These are phyloP conservation scores for Ampelocalamus luodianensis DNA, from an alignment of 176 grass and related monocot genomes.

Conservation along the genomic window DNA sequence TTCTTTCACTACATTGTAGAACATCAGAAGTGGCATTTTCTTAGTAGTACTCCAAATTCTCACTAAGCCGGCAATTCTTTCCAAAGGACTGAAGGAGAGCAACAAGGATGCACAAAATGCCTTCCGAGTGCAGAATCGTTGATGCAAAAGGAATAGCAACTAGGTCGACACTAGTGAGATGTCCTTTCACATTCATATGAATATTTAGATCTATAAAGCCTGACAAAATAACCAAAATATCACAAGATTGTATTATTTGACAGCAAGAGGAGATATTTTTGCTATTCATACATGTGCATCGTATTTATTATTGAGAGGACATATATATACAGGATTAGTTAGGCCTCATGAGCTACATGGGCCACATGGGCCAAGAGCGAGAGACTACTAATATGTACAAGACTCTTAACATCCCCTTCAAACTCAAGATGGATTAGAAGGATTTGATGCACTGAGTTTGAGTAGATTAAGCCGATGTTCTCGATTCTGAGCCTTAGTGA, in stretches of 20 bases:
- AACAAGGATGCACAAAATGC: not conserved
- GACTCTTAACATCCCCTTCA: no score
- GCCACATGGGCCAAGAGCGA: no score
- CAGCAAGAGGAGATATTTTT: not conserved
- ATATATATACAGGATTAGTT: no score
- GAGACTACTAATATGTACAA: no score
- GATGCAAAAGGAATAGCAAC: not conserved
- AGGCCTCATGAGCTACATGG: no score
- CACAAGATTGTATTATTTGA: not conserved
- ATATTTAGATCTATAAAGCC: no score
- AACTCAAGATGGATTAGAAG: no score
- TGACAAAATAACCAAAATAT: not conserved
- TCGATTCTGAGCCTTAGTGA: no score
- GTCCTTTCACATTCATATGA: not conserved
- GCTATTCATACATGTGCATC: no score
- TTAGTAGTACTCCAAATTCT: not conserved
- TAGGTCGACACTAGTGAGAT: not conserved
- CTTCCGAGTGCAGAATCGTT: not conserved
- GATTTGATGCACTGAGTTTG: no score
- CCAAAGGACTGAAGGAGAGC: not conserved
- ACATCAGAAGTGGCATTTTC: not conserved
- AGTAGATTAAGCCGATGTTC: no score
- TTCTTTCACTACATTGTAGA: not conserved
- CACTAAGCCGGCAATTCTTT: not conserved
- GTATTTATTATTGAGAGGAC: no score